Evolutionary conservation across 2,329 filamentous ascomycete species (phyloP).

Genomic region (Verticillium zaregamsianum): DNA sequence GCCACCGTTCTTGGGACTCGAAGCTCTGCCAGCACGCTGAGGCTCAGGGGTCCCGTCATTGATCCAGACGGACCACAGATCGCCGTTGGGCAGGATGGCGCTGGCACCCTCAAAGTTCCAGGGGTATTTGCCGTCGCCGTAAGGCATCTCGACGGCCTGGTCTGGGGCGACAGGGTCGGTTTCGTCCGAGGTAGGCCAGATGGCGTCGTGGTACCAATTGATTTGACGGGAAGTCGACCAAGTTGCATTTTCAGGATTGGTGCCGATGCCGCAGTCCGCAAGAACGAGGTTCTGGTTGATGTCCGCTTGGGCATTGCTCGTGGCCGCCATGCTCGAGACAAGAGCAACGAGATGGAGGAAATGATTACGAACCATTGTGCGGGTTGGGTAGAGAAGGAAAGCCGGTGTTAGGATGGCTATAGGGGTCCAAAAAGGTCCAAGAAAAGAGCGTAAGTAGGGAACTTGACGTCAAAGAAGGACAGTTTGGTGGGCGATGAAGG

Average conservation of each 20-base stretch:
- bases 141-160: constrained; percentile 34
- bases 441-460: background rate
- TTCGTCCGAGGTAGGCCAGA: constrained; percentile 29
- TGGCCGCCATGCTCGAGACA: background rate
- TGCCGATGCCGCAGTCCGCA: constrained; percentile 37
- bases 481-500: background rate
- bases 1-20: constrained; percentile 34
- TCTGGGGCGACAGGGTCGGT: constrained; percentile 30
- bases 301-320: constrained; percentile 19
- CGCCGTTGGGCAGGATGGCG: constrained; percentile 31
- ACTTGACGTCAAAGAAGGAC: background rate
- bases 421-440: background rate
- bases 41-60: constrained; percentile 35
- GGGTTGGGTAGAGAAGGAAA: background rate
- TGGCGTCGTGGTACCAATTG: constrained; percentile 36
- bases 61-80: constrained; percentile 37
- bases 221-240: constrained; percentile 41
- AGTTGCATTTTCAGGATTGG: constrained; percentile 30
- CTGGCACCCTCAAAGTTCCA: constrained; percentile 33
- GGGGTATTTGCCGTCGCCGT: constrained; percentile 31
- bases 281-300: constrained; percentile 33
- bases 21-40: constrained; percentile 32
- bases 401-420: background rate
- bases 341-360: background rate
- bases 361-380: background rate